phyloP scores from a whole-genome alignment of 2,329 filamentous ascomycete genomes.

The Microcera coccophila region DNA sequence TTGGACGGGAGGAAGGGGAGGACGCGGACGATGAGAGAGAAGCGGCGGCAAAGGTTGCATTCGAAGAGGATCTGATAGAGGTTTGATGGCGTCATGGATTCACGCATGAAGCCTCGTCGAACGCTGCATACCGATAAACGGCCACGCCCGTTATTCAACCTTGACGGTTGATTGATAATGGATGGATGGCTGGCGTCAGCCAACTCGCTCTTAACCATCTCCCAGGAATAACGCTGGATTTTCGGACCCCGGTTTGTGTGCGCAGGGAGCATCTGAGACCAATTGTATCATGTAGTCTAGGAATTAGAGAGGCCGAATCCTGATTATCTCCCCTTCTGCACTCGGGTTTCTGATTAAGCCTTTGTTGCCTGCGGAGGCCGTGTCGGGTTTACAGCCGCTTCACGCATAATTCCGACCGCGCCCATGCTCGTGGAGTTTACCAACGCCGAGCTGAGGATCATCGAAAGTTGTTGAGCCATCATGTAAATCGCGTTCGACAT shows the following conservation, averaged over 20 bases:
- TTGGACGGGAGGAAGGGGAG: not conserved
- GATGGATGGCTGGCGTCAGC: no score
- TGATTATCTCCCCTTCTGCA: not conserved
- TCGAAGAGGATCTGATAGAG: not conserved
- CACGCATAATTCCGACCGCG: not conserved
- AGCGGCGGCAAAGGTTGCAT: not conserved
- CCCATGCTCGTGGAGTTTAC: not conserved
- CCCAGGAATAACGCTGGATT: no score
- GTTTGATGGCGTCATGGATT: not conserved
- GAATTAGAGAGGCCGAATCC: no score
- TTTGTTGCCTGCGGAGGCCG: not conserved
- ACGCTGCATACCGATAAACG: no score
- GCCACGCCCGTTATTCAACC: no score
- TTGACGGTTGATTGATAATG: no score
- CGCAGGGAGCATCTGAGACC: no score
- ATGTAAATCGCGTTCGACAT: not conserved
- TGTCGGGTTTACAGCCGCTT: not conserved
- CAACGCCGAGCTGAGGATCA: not conserved
- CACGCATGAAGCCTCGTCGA: no score
- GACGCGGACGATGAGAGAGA: not conserved
- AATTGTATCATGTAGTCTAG: no score
- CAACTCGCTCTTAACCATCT: no score
- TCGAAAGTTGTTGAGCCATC: not conserved
- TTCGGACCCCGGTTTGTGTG: no score
- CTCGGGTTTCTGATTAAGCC: not conserved